Conservation (phyloP, 371 early-diverging fungal species). For the Rhizopus delemar region DNA sequence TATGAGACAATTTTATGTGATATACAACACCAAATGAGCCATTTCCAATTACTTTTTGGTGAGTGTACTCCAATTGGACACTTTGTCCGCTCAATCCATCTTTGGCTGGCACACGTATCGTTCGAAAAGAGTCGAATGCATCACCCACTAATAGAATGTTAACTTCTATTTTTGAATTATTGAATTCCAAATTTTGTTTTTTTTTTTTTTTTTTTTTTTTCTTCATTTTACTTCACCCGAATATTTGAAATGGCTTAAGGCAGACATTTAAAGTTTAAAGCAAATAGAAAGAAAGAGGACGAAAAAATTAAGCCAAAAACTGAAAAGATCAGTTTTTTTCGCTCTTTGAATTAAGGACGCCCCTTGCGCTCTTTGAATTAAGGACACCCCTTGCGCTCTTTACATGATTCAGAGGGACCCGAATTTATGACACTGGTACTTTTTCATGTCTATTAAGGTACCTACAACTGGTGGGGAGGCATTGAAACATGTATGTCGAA, state of each 20-base stretch:
- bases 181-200: background rate
- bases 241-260: constrained; percentile 1
- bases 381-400: too few species aligned
- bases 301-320: background rate
- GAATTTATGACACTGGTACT: too few species aligned
- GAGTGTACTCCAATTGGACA: constrained; percentile 83
- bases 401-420: too few species aligned
- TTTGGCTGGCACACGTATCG: constrained; percentile 62
- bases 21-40: constrained; percentile 97
- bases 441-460: too few species aligned
- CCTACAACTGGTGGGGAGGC: too few species aligned
- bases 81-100: constrained; percentile 84
- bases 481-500: too few species aligned
- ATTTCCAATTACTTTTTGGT: constrained; percentile 89
- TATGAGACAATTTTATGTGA: constrained; percentile 81
- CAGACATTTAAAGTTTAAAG: background rate
- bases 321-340: background rate
- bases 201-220: background rate
- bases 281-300: background rate
- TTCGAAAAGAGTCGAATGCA: constrained; percentile 30
- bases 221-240: background rate
- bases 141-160: constrained; percentile 23
- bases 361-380: too few species aligned
- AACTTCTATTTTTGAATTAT: background rate
- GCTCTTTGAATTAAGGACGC: too few species aligned